Evolutionary conservation across 2,329 filamentous ascomycete genomes (phyloP).

Genomic region (Podosphaera leucotricha): DNA sequence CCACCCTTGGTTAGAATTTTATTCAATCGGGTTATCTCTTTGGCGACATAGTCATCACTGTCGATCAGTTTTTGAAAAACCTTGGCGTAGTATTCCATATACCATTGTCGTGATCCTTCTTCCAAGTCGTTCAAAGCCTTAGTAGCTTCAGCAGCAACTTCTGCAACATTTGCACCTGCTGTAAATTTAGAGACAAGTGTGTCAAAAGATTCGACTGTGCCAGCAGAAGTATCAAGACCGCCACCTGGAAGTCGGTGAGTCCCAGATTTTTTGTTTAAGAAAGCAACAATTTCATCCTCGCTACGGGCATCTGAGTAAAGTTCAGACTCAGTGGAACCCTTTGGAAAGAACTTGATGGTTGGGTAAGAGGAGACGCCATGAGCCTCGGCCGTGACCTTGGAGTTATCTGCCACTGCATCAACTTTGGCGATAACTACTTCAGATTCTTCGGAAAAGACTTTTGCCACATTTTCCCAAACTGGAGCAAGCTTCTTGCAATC

Average conservation of each 20-base stretch:
- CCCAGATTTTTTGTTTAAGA: constrained; percentile 71
- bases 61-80: constrained; percentile 66
- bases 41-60: constrained; percentile 57
- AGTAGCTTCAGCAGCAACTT: constrained; percentile 47
- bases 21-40: constrained; percentile 64
- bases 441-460: constrained; percentile 55
- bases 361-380: constrained; percentile 73
- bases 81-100: constrained; percentile 82
- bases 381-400: constrained; percentile 52
- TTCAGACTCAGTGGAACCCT: constrained; percentile 49
- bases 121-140: constrained; percentile 43
- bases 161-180: constrained; percentile 30
- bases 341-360: constrained; percentile 94
- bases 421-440: constrained; percentile 81
- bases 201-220: constrained; percentile 63
- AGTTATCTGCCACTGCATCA: constrained; percentile 70
- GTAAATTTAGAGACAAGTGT: constrained; percentile 50
- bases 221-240: constrained; percentile 52
- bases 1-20: constrained; percentile 70
- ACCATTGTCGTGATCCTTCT: constrained; percentile 42
- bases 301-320: constrained; percentile 53
- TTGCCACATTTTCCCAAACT: constrained; percentile 67
- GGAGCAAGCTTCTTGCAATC: constrained; percentile 95
- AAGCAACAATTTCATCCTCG: constrained; percentile 54
- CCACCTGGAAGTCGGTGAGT: constrained; percentile 69